Base-by-base conservation (phyloP, 2,329 filamentous ascomycete species). In the Metarhizium robertsii region DNA sequence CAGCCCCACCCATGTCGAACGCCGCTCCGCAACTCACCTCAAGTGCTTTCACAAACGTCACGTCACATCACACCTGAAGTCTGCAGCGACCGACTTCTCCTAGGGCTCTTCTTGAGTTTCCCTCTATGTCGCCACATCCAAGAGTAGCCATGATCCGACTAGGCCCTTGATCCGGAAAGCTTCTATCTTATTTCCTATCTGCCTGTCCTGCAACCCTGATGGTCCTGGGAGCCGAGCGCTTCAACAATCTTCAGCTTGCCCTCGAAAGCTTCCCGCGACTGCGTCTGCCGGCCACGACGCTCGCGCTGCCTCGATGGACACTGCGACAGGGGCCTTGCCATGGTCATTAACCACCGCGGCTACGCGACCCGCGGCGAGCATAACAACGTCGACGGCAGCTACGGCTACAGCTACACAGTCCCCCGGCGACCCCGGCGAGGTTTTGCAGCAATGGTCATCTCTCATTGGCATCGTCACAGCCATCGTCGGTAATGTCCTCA, bases 381-480 rank as follows among this genome's bases (percentile, higher is more conserved):
- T n/a, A 42, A 57, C n/a, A 36, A 16, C 29, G 50, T 49, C 53
- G 16, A 30, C 36, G n/a, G 48, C 32, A 36, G 32, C 48, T 47
- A 45, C 47, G 30, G 40, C 58, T 48, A 52, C 58, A 53, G 51
- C 45, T 55, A 61, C 56, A 20, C 58, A 55, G 14, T 52, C 59
- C 25, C 58, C 64, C 38, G 65, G 64, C 54, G 67, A 73, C 40
- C 68, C 71, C 36, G 75, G 74, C 50, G 75, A 79, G 53, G 75
- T 78, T 8, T 69, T 85, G 29, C 78, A 81, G 61, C 76, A 85
- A 69, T 97, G 92, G 92, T 95, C 91, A 50, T 95, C 91, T 30
- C 77, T 97, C 54, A 97, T 99, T 66, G 94, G 94, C 63, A 96
- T 99, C 65, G 73, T 92, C 54, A 95, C 92, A 2, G 92, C 94